These are phyloP conservation scores for Ceriops decandra DNA, from an alignment of 345 rosid genomes.

Conservation along the genomic window DNA sequence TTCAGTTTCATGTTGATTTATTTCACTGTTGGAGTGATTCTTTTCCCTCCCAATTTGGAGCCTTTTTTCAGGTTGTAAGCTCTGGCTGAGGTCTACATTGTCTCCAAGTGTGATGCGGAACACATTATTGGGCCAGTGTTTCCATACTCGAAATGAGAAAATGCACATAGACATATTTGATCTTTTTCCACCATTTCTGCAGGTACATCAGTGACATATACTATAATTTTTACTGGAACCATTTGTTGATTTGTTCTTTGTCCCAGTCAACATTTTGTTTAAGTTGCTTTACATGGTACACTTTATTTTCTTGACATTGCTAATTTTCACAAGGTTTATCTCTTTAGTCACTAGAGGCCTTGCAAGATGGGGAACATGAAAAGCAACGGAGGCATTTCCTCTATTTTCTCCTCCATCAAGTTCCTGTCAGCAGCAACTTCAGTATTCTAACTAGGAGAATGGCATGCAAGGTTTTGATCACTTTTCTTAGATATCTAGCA, in stretches of 20 bases:
- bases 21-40: slow-evolving; percentile 6
- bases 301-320: slow-evolving; percentile 15
- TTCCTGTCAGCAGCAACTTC: slow-evolving; percentile 92
- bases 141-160: slow-evolving; percentile 86
- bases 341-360: slow-evolving; percentile 86
- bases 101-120: slow-evolving; percentile 97
- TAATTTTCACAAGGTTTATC: slow-evolving; percentile 16
- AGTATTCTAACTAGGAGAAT: slow-evolving; percentile 68
- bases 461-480: slow-evolving; percentile 74
- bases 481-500: slow-evolving; percentile 17
- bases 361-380: slow-evolving; percentile 97
- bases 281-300: neutral
- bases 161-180: slow-evolving; percentile 96
- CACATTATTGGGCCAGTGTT: slow-evolving; percentile 95
- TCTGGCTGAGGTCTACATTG: slow-evolving; percentile 91
- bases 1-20: neutral
- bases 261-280: neutral
- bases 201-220: slow-evolving; percentile 52
- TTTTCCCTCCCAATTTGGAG: slow-evolving; percentile 3
- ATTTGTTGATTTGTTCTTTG: slow-evolving; percentile 4
- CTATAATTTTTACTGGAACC: neutral
- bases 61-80: slow-evolving; percentile 74
- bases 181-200: slow-evolving; percentile 83
- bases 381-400: slow-evolving; percentile 84
- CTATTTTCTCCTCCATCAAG: slow-evolving; percentile 95